Conservation (phyloP, 345 rosid species). For the Garcia nutans region DNA sequence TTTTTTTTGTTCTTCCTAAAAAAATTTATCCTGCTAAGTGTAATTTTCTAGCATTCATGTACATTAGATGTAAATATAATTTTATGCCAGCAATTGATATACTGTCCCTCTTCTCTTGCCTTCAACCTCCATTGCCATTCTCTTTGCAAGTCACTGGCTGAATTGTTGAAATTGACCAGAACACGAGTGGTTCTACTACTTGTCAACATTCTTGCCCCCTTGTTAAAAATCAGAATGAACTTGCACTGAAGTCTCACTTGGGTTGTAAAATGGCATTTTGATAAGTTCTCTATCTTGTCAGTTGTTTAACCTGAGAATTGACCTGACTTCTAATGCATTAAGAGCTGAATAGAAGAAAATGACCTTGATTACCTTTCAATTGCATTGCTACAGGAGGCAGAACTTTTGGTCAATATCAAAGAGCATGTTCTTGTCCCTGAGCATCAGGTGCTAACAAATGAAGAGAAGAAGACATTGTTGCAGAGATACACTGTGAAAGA, state of each 20-base stretch:
- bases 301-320: not conserved
- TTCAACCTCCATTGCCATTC: no score
- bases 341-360: not conserved
- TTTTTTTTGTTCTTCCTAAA: no score
- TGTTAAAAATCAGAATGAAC: not conserved
- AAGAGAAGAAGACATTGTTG: constrained; percentile 77
- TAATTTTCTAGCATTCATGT: no score
- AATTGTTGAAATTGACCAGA: not conserved
- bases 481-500: constrained; percentile 81
- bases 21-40: no score
- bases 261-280: not conserved
- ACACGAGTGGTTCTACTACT: not conserved
- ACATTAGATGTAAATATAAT: no score
- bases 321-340: not conserved
- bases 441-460: constrained; percentile 66
- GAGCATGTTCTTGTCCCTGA: constrained; percentile 77
- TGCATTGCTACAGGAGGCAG: constrained; percentile 53
- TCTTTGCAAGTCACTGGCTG: not conserved
- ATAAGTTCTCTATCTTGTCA: no score
- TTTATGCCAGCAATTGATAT: no score
- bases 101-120: not conserved
- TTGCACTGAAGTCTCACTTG: not conserved
- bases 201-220: not conserved
- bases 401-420: constrained; percentile 68
- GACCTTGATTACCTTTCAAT: not conserved